These are phyloP conservation scores for Adiantum capillusveneris DNA, from an alignment of 75 land plant genomes.

Conservation along the genomic window DNA sequence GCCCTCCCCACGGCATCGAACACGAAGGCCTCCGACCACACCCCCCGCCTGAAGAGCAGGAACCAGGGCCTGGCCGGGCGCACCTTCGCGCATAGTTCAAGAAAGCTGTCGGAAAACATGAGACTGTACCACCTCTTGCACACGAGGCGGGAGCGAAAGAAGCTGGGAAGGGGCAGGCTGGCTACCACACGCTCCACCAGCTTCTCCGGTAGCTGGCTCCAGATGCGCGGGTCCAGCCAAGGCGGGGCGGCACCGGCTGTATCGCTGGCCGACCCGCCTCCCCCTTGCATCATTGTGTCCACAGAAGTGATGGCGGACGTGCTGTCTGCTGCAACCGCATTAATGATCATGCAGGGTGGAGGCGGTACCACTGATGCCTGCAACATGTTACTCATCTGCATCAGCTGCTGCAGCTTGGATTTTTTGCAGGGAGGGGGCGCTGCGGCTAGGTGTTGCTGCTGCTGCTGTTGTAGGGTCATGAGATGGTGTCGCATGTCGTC, in stretches of 20 bases:
- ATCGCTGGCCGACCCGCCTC: neutral
- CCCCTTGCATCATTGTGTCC: neutral
- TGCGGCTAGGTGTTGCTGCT: neutral
- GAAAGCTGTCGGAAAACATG: slow-evolving; percentile 72
- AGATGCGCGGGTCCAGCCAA: slow-evolving; percentile 66
- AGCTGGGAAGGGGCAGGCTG: slow-evolving; percentile 76
- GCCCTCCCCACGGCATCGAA: slow-evolving; percentile 36
- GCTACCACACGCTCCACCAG: slow-evolving; percentile 71
- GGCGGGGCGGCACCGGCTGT: slow-evolving; percentile 6
- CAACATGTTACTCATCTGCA: neutral
- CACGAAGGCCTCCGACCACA: slow-evolving; percentile 20
- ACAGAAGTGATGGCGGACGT: neutral
- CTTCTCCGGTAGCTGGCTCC: slow-evolving; percentile 71
- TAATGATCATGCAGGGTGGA: too few species aligned
- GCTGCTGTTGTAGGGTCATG: neutral
- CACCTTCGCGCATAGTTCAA: slow-evolving; percentile 49
- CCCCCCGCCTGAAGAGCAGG: slow-evolving; percentile 48
- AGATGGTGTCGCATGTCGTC: neutral
- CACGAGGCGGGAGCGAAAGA: slow-evolving; percentile 64
- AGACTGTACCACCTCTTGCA: slow-evolving; percentile 78
- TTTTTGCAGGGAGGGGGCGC: neutral
- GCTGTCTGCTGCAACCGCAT: neutral
- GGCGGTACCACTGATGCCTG: neutral
- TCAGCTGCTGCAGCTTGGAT: neutral
- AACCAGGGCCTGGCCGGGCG: slow-evolving; percentile 49